Percentiles rank a stretch among this genome's conserved stretches.
These are phyloP conservation scores for Exobasidium rhododendri DNA, from an alignment of 1,284 basidiomycete genomes.

Conservation along the genomic window DNA sequence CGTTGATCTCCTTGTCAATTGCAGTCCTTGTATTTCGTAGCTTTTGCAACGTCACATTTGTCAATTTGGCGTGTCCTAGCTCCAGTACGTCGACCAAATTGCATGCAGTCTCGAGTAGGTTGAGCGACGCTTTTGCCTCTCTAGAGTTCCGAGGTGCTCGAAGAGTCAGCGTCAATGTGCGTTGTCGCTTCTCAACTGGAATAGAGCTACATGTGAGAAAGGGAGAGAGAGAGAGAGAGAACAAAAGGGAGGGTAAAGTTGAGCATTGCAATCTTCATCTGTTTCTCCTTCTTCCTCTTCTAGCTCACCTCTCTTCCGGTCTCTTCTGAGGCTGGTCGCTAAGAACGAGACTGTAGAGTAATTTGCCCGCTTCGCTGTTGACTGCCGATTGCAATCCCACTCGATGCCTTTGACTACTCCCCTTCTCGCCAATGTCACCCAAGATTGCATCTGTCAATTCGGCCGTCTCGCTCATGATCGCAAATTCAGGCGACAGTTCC, in stretches of 20 bases:
- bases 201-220: constrained; percentile 16
- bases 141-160: constrained; percentile 28
- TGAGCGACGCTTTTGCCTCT: constrained; percentile 24
- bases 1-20: constrained; percentile 35
- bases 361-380: constrained; percentile 28
- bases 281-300: too few species aligned
- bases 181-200: constrained; percentile 29
- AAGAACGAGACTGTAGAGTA: constrained; percentile 44
- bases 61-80: constrained; percentile 30
- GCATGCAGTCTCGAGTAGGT: constrained; percentile 38
- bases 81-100: constrained; percentile 49
- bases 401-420: constrained; percentile 36
- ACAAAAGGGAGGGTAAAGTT: too few species aligned
- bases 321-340: constrained; percentile 43
- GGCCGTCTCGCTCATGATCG: constrained; percentile 43
- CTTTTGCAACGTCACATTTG: constrained; percentile 33
- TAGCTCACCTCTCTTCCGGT: constrained; percentile 22
- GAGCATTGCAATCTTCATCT: too few species aligned
- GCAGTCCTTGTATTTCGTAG: constrained; percentile 40
- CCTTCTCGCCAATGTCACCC: constrained; percentile 44
- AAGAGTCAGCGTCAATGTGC: constrained; percentile 41
- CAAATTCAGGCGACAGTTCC: constrained; percentile 39
- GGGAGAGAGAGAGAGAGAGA: neutral
- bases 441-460: constrained; percentile 49
- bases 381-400: constrained; percentile 41